A percentile compares a stretch with the other conserved stretches of the same genome.
Evolutionary conservation across 768 basidiomycete genomes (phyloP).

Genomic region (Trametes gibbosa): DNA sequence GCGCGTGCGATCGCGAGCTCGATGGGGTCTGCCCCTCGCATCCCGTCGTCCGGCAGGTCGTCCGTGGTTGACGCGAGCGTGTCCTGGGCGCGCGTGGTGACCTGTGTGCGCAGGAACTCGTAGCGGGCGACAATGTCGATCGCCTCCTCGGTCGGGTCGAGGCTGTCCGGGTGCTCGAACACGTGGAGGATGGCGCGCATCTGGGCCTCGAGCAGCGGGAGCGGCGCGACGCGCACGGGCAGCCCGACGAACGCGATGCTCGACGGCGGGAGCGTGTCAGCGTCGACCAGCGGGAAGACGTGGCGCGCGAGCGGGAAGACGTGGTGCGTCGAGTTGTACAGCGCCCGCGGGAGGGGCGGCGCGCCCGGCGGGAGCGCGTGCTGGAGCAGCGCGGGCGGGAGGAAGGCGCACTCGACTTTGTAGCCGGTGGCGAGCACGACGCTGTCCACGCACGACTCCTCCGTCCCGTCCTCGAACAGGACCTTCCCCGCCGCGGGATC

Average conservation of each 20-base stretch:
- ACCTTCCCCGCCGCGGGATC: constrained; percentile 45
- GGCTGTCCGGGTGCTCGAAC: constrained; percentile 48
- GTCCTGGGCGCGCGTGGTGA: constrained; percentile 1
- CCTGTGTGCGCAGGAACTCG: constrained; percentile 35
- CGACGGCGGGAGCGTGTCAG: constrained; percentile 39
- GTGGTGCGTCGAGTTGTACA: constrained; percentile 64
- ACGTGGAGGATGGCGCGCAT: constrained; percentile 57
- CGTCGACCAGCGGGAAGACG: constrained; percentile 55
- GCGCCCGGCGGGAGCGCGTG: constrained; percentile 39
- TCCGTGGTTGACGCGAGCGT: not conserved
- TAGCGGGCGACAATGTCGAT: constrained; percentile 49
- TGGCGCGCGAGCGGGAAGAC: constrained; percentile 72
- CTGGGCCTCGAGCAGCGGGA: constrained; percentile 80
- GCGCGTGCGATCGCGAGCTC: constrained; percentile 44
- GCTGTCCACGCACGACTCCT: constrained; percentile 53
- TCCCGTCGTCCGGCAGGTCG: not conserved
- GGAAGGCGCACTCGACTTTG: constrained; percentile 61
- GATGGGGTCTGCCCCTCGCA: constrained; percentile 30
- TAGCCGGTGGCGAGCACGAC: constrained; percentile 81
- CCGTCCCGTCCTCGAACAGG: constrained; percentile 56
- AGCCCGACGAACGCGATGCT: constrained; percentile 69
- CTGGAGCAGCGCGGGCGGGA: constrained; percentile 39
- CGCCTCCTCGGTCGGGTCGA: constrained; percentile 49
- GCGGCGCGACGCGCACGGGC: constrained; percentile 56
- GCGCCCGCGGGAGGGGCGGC: constrained; percentile 46